A percentile compares a stretch with the other conserved stretches of the same genome.
Evolutionary conservation across 768 basidiomycete species (phyloP).

Genomic region (Suillus spraguei): DNA sequence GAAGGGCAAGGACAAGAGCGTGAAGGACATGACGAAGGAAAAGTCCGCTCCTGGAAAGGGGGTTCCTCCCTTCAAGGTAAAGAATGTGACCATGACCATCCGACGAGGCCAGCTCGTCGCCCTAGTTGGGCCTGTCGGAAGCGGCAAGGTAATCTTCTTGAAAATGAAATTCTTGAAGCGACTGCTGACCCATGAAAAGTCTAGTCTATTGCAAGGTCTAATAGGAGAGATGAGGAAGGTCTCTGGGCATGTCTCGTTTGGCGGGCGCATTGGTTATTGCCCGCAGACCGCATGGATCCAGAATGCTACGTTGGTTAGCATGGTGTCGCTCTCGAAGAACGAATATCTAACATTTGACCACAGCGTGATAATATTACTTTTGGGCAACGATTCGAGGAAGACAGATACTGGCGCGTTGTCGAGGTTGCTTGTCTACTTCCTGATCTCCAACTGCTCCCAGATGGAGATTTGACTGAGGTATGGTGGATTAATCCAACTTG

Average conservation of each 20-base stretch:
- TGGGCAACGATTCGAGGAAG: slow-evolving; percentile 64
- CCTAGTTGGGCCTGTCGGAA: slow-evolving; percentile 72
- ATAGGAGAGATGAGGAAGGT: slow-evolving; percentile 72
- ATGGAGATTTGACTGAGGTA: slow-evolving; percentile 76
- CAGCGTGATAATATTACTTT: slow-evolving; percentile 71
- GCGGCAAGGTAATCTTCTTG: slow-evolving; percentile 50
- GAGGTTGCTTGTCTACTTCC: slow-evolving; percentile 59
- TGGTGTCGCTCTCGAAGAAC: neutral
- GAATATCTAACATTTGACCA: neutral
- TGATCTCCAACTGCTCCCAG: slow-evolving; percentile 65
- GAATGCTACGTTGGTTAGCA: slow-evolving; percentile 56
- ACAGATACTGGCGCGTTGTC: slow-evolving; percentile 65
- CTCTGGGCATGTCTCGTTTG: slow-evolving; percentile 55
- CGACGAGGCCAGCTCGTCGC: slow-evolving; percentile 61
- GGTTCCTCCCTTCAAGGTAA: slow-evolving; percentile 44
- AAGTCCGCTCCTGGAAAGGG: slow-evolving; percentile 13
- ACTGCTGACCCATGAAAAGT: slow-evolving; percentile 29
- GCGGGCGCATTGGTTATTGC: slow-evolving; percentile 71
- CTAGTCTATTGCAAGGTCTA: slow-evolving; percentile 60
- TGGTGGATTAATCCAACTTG: slow-evolving; percentile 13
- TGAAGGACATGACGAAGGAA: slow-evolving; percentile 16
- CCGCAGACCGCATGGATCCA: slow-evolving; percentile 81
- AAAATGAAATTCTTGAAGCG: neutral
- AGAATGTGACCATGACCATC: slow-evolving; percentile 52
- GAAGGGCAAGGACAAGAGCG: neutral